Conservation (phyloP, 2,329 filamentous ascomycete species). For the Apiospora hydei region DNA sequence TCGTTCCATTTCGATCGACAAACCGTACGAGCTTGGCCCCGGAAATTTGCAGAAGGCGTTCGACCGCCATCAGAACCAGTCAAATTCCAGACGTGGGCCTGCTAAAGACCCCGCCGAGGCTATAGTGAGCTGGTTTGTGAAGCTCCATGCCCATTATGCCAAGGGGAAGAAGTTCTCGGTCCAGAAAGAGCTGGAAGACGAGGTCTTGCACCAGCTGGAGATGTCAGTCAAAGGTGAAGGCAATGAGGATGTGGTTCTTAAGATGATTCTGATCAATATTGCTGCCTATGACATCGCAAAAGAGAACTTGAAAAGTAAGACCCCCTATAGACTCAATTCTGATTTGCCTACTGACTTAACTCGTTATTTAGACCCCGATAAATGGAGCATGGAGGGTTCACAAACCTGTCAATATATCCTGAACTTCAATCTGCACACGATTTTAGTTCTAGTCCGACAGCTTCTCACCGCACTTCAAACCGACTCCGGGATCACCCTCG, state of each 20-base stretch:
- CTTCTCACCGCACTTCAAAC: slow-evolving; percentile 74
- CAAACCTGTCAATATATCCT: slow-evolving; percentile 71
- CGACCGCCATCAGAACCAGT: slow-evolving; percentile 55
- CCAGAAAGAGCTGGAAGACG: slow-evolving; percentile 82
- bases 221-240: slow-evolving; percentile 73
- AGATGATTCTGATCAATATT: slow-evolving; percentile 86
- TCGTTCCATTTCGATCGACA: slow-evolving; percentile 76
- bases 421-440: slow-evolving; percentile 79
- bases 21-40: slow-evolving; percentile 77
- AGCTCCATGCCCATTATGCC: slow-evolving; percentile 85
- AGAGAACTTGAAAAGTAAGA: slow-evolving; percentile 64
- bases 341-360: slow-evolving; percentile 7
- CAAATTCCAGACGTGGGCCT: slow-evolving; percentile 42
- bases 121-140: slow-evolving; percentile 82
- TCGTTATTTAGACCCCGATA: slow-evolving; percentile 43
- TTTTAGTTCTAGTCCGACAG: slow-evolving; percentile 74
- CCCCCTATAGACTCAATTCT: neutral
- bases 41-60: slow-evolving; percentile 84
- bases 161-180: slow-evolving; percentile 76
- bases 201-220: slow-evolving; percentile 80
- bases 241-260: slow-evolving; percentile 71
- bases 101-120: slow-evolving; percentile 65
- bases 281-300: slow-evolving; percentile 79
- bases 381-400: slow-evolving; percentile 53
- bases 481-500: slow-evolving; percentile 35